phyloP scores from a whole-genome alignment of 176 grass and related monocot genomes.

The Avena sativa region DNA sequence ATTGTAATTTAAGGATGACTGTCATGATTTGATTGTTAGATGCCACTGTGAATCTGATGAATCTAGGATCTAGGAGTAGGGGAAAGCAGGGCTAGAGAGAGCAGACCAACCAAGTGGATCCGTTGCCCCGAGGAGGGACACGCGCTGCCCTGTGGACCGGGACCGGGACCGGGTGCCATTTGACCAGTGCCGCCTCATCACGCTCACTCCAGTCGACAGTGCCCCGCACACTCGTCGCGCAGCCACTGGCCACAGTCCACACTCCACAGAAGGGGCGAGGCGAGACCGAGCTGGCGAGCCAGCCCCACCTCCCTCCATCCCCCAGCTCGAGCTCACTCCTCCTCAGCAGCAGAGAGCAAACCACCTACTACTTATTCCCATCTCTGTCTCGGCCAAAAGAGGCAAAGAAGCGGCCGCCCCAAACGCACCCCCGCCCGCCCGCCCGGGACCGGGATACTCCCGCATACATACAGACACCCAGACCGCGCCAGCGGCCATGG shows the following conservation, averaged over 20 bases:
- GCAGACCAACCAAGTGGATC: neutral
- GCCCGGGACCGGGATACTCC: neutral
- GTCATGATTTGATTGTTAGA: too few relatives aligned
- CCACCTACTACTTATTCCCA: neutral
- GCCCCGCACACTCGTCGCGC: neutral
- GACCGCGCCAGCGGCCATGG: conserved; percentile 5
- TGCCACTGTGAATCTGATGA: neutral
- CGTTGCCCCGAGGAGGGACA: too few relatives aligned
- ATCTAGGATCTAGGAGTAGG: conserved; percentile 1
- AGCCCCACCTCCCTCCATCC: neutral
- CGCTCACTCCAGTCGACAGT: neutral
- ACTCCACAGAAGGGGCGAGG: too few relatives aligned
- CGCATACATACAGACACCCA: neutral
- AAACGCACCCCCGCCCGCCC: neutral
- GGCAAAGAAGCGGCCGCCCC: conserved; percentile 15
- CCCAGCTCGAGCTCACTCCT: neutral
- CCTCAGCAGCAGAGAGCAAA: neutral
- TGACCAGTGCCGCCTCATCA: neutral
- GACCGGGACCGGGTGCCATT: neutral
- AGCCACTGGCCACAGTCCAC: neutral
- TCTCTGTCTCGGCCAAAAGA: conserved; percentile 32
- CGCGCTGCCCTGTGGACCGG: neutral
- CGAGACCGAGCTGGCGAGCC: neutral
- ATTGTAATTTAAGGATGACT: too few relatives aligned
- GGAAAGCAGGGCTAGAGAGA: neutral